phyloP scores from a whole-genome alignment of 2,329 filamentous ascomycete genomes.

The Aureobasidium subglaciale region DNA sequence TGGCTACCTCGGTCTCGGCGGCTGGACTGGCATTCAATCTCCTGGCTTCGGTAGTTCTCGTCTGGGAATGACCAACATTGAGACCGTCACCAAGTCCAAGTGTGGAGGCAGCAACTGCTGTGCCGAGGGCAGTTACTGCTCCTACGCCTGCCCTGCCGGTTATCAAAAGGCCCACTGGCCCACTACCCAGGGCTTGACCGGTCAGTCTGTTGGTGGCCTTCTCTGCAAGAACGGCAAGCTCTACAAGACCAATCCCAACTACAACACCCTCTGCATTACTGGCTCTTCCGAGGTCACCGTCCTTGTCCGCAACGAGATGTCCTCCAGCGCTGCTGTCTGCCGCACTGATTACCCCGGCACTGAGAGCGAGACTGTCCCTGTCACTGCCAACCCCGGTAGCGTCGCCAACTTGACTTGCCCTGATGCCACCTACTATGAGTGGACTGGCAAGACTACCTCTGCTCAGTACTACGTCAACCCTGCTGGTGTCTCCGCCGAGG shows the following conservation, averaged over 20 bases:
- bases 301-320: slow-evolving; percentile 67
- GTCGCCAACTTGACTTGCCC: slow-evolving; percentile 67
- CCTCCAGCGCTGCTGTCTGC: slow-evolving; percentile 65
- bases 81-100: slow-evolving; percentile 57
- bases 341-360: slow-evolving; percentile 94
- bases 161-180: slow-evolving; percentile 95
- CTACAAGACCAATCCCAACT: slow-evolving; percentile 62
- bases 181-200: slow-evolving; percentile 63
- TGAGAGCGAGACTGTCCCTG: slow-evolving; percentile 78
- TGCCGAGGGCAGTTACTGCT: slow-evolving; percentile 65
- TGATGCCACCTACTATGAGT: slow-evolving; percentile 68
- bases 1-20: slow-evolving; percentile 60
- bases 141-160: slow-evolving; percentile 84
- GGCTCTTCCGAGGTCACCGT: slow-evolving; percentile 61
- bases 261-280: slow-evolving; percentile 64
- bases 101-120: slow-evolving; percentile 52
- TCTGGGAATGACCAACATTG: slow-evolving; percentile 47
- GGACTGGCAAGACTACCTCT: slow-evolving; percentile 67
- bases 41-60: slow-evolving; percentile 17
- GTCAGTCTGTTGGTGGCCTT: slow-evolving; percentile 82
- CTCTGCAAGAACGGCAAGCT: slow-evolving; percentile 74
- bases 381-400: slow-evolving; percentile 53
- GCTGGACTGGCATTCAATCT: slow-evolving; percentile 73
- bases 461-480: slow-evolving; percentile 98
- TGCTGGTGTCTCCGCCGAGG: slow-evolving; percentile 55